Conservation (phyloP, 208 protist genomes). For the Leishmania guyanensis region DNA sequence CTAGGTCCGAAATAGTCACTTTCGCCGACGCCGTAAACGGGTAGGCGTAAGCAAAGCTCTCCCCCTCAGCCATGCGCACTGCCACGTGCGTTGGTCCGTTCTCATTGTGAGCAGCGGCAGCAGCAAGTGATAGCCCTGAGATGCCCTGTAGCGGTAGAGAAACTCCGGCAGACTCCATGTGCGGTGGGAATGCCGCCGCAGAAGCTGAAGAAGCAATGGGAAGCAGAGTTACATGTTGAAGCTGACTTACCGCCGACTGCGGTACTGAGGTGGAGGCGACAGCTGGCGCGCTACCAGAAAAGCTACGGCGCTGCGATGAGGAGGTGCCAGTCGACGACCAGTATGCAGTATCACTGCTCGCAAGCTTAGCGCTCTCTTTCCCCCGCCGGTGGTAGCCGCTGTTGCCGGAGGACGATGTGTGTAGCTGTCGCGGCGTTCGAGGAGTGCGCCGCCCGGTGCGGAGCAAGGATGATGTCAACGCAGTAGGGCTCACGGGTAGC, state of each 20-base stretch:
- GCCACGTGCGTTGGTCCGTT: not conserved
- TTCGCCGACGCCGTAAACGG: conserved; percentile 43
- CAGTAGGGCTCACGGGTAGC: not conserved
- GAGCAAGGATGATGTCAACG: not conserved
- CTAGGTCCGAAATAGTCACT: conserved; percentile 39
- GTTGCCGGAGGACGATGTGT: too few species aligned
- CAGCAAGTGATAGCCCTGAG: not conserved
- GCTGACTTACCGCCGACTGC: not conserved
- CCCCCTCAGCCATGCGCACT: conserved; percentile 6
- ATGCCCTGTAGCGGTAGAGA: not conserved
- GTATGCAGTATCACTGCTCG: not conserved
- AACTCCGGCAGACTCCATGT: not conserved
- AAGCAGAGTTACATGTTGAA: not conserved
- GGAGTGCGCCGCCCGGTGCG: conserved; percentile 12
- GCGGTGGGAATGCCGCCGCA: not conserved
- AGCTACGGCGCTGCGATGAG: not conserved
- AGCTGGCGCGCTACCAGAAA: not conserved
- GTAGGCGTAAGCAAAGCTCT: conserved; percentile 42
- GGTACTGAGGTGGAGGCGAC: not conserved
- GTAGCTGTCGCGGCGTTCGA: conserved; percentile 12
- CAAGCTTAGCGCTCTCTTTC: not conserved
- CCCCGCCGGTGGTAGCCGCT: not conserved
- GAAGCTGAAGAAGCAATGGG: not conserved
- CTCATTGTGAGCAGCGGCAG: not conserved
- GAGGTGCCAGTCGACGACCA: not conserved